phyloP scores from a whole-genome alignment of 352 stramenopile species.

The Globisporangium ultimum region DNA sequence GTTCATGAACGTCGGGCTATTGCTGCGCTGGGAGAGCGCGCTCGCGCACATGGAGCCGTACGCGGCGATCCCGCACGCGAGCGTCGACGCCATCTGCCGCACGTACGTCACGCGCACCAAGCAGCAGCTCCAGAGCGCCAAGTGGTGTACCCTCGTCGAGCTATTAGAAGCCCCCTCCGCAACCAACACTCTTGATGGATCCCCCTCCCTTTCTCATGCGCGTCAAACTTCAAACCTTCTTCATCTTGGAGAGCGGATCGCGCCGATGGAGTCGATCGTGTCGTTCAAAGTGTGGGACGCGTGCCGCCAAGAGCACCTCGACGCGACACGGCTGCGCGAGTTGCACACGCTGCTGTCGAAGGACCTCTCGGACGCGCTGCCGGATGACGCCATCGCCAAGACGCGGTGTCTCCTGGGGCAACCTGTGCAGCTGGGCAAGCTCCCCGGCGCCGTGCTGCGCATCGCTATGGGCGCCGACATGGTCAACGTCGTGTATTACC shows the following conservation, averaged over 20 bases:
- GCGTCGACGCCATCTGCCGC: conserved; percentile 47
- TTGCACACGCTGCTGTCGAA: conserved; percentile 72
- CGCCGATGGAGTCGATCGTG: conserved; percentile 70
- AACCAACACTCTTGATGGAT: conserved; percentile 8
- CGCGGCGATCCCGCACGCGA: conserved; percentile 40
- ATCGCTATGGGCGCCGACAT: conserved; percentile 87
- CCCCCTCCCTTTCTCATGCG: neutral
- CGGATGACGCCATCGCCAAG: conserved; percentile 40
- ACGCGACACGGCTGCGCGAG: conserved; percentile 47
- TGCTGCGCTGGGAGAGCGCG: conserved; percentile 80
- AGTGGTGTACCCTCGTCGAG: conserved; percentile 44
- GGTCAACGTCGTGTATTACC: conserved; percentile 66
- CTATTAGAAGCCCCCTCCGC: conserved; percentile 29
- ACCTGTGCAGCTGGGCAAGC: conserved; percentile 75
- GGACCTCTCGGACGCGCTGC: conserved; percentile 53
- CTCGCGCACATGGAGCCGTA: conserved; percentile 82
- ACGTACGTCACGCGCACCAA: conserved; percentile 61
- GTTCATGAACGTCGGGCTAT: conserved; percentile 71
- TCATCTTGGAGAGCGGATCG: conserved; percentile 11
- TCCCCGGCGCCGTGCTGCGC: conserved; percentile 56
- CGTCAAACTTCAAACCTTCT: neutral
- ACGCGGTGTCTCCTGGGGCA: conserved; percentile 76
- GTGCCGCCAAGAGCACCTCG: conserved; percentile 31
- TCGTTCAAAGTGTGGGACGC: conserved; percentile 74
- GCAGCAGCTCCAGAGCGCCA: conserved; percentile 27